Evolutionary conservation across 2,329 filamentous ascomycete species (phyloP), one percentile per base, ranked within the genome.

Genomic region (Xylaria sp.): DNA sequence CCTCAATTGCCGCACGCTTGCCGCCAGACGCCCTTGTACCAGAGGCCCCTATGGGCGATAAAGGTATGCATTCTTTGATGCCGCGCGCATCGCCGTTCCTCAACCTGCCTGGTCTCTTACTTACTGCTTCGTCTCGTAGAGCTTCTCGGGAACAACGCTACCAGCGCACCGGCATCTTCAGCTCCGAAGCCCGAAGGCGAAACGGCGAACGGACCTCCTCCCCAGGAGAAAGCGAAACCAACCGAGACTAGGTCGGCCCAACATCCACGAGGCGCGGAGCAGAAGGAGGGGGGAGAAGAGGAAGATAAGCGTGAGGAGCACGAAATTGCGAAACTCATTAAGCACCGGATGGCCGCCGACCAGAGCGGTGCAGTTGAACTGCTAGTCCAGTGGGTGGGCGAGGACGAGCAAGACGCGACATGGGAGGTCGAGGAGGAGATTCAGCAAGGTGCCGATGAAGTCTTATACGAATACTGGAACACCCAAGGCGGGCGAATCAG

Each of bases 391-490:
- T 79, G 78, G 76, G 69, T 36, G 1, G 74, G 71, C 13, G 75
- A 77, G 55, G 59, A 58, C 5, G 64, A 71, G 44, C 59, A 73
- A 22, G 71, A 77, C 5, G 72, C 72, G 5, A 77, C 75, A 3
- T 80, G 77, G 77, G 78, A 79, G 29, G 54, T 68, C 4, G 78
- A 80, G 50, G 72, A 73, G 15, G 77, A 76, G 61, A 76, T 80
- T 49, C 78, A 80, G 44, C 61, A 73, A 55, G 75, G 75, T 49
- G 77, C 77, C 0, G 74, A 72, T 29, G 77, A 78, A 25, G 67
- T 66, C 1, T 63, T 80, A 0, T 79, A 75, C 38, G 70, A 73
- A 5, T 80, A 78, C 63, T 80, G 78, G 78, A 72, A 71, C 29
- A 47, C 71, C 2, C 72, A 74, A 59, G 77, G 78, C 11, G 77